phyloP scores from a whole-genome alignment of 805 yeast species.

The Schwanniomyces sp. region DNA sequence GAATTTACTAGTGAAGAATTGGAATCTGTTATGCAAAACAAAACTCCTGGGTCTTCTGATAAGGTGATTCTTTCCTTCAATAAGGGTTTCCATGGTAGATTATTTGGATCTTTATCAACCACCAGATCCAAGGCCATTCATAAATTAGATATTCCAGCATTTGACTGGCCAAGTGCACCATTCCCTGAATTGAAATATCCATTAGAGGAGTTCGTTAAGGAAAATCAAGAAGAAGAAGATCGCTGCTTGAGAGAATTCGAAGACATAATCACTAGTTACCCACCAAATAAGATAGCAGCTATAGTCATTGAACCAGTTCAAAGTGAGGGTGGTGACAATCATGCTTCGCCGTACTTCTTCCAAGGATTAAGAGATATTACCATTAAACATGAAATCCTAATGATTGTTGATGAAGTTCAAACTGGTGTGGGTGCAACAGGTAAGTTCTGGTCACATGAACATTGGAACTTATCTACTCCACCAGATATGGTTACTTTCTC shows the following conservation, averaged over 20 bases:
- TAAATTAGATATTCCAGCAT: slow-evolving; percentile 60
- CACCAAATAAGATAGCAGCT: slow-evolving; percentile 62
- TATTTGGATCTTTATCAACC: slow-evolving; percentile 55
- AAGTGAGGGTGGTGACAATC: slow-evolving; percentile 92
- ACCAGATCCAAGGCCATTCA: slow-evolving; percentile 59
- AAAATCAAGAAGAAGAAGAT: slow-evolving; percentile 48
- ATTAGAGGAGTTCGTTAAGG: slow-evolving; percentile 31
- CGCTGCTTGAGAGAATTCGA: slow-evolving; percentile 48
- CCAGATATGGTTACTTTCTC: slow-evolving; percentile 87
- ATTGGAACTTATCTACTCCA: slow-evolving; percentile 70
- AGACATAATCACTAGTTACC: slow-evolving; percentile 27
- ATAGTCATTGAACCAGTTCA: slow-evolving; percentile 88
- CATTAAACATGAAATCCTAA: slow-evolving; percentile 62
- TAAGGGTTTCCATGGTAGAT: slow-evolving; percentile 56
- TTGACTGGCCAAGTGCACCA: slow-evolving; percentile 57
- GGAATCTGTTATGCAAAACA: slow-evolving; percentile 48
- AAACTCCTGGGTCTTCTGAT: slow-evolving; percentile 53
- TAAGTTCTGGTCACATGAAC: slow-evolving; percentile 84
- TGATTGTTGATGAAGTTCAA: slow-evolving; percentile 85
- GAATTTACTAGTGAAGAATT: slow-evolving; percentile 49
- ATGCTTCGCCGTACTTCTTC: slow-evolving; percentile 75
- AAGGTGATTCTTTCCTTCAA: slow-evolving; percentile 54
- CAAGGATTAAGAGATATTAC: slow-evolving; percentile 81
- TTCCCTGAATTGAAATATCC: slow-evolving; percentile 45
- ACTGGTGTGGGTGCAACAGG: slow-evolving; percentile 92